These are phyloP conservation scores for Alternaria ethzedia DNA, from an alignment of 2,329 filamentous ascomycete genomes.

Conservation along the genomic window DNA sequence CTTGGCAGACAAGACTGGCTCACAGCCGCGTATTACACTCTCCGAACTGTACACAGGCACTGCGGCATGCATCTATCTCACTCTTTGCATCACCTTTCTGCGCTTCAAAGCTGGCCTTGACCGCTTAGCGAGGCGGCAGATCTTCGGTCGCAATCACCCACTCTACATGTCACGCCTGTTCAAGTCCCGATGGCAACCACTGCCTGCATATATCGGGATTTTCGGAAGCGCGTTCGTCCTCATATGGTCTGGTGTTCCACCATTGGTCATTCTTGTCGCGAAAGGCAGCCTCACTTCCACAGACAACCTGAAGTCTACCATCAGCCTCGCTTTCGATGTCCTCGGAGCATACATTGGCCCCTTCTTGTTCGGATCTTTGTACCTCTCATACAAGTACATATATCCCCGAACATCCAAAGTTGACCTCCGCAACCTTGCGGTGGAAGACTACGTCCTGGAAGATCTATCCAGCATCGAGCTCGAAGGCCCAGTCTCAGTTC, in stretches of 20 bases:
- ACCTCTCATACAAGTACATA: conserved; percentile 29
- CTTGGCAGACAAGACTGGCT: conserved; percentile 23
- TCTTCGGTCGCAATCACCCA: conserved; percentile 30
- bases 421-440: conserved; percentile 24
- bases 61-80: conserved; percentile 35
- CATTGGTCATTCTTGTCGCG: conserved; percentile 30
- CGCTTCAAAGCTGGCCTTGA: conserved; percentile 35
- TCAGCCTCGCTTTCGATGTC: conserved; percentile 31
- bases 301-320: conserved; percentile 12
- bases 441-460: conserved; percentile 24
- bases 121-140: conserved; percentile 17
- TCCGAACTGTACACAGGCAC: conserved; percentile 35
- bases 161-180: conserved; percentile 35
- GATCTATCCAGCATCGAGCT: conserved; percentile 24
- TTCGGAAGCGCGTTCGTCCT: conserved; percentile 30
- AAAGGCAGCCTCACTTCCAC: conserved; percentile 16
- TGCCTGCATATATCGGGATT: conserved; percentile 40
- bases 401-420: conserved; percentile 18
- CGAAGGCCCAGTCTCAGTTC: conserved; percentile 6
- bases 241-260: conserved; percentile 34
- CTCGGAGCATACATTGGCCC: conserved; percentile 34
- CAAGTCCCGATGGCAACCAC: conserved; percentile 42
- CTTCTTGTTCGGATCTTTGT: conserved; percentile 21
- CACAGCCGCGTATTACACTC: conserved; percentile 37
- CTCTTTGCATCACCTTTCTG: conserved; percentile 37